These are phyloP conservation scores for Candida chilensis DNA, from an alignment of 805 yeast genomes.

Conservation along the genomic window DNA sequence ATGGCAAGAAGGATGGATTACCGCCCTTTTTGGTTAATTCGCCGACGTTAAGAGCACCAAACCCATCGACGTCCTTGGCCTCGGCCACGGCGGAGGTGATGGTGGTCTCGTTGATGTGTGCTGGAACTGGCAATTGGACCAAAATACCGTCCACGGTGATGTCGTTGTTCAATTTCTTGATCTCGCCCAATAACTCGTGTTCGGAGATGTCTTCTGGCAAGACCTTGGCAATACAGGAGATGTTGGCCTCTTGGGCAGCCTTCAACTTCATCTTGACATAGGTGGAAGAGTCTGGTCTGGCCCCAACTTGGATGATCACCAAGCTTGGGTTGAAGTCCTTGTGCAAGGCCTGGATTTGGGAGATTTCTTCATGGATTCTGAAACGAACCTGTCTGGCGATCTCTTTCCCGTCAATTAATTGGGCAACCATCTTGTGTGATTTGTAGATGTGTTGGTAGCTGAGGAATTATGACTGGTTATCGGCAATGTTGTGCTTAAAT, in stretches of 20 bases:
- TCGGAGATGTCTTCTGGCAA: constrained; percentile 51
- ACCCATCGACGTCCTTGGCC: constrained; percentile 77
- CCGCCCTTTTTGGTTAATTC: constrained; percentile 71
- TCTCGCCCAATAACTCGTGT: constrained; percentile 41
- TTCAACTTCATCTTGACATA: constrained; percentile 74
- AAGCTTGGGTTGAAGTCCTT: constrained; percentile 56
- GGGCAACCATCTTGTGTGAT: constrained; percentile 12
- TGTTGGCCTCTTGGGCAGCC: constrained; percentile 66
- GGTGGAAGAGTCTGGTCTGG: constrained; percentile 71
- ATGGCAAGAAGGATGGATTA: constrained; percentile 62
- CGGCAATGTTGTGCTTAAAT: too few relatives aligned
- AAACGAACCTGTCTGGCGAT: constrained; percentile 29
- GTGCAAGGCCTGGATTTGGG: constrained; percentile 26
- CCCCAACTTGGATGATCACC: constrained; percentile 70
- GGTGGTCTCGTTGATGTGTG: constrained; percentile 56
- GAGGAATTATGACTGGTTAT: constrained; percentile 2
- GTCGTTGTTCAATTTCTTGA: constrained; percentile 50
- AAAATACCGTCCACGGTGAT: constrained; percentile 59
- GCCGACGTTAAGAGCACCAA: constrained; percentile 70
- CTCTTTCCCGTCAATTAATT: constrained; percentile 33
- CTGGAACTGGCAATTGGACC: constrained; percentile 72
- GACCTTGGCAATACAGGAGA: constrained; percentile 50
- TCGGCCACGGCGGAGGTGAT: constrained; percentile 60
- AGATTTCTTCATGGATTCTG: constrained; percentile 28
- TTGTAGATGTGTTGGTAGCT: constrained; percentile 1